Conservation (phyloP, 208 protist species). For the Leishmania tarentolae region DNA sequence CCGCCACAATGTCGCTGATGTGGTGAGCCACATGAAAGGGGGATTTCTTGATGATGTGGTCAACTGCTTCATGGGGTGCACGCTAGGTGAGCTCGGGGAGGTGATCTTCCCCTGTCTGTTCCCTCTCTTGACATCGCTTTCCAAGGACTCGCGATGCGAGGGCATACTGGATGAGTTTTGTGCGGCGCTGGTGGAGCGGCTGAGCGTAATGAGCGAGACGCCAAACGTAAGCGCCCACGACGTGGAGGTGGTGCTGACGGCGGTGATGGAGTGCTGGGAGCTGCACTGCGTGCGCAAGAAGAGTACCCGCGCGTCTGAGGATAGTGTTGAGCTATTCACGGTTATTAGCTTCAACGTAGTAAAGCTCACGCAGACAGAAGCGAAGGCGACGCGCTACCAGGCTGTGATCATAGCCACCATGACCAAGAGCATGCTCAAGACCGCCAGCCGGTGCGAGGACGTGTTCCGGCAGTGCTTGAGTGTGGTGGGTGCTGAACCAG, state of each 20-base stretch:
- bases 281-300: conserved; percentile 79
- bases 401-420: conserved; percentile 25
- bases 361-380: conserved; percentile 31
- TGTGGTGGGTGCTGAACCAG: conserved; percentile 37
- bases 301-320: conserved; percentile 32
- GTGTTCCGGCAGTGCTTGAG: conserved; percentile 52
- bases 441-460: conserved; percentile 38
- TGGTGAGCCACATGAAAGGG: conserved; percentile 55
- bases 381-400: conserved; percentile 48
- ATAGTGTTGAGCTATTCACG: conserved; percentile 73
- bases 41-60: conserved; percentile 78
- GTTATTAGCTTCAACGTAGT: conserved; percentile 56
- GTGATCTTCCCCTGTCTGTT: conserved; percentile 83
- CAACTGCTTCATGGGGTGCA: conserved; percentile 75
- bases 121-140: conserved; percentile 76
- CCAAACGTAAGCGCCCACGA: conserved; percentile 67
- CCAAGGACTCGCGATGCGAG: conserved; percentile 61
- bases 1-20: conserved; percentile 40
- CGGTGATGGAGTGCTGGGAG: conserved; percentile 82
- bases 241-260: conserved; percentile 56
- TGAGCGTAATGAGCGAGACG: conserved; percentile 47
- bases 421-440: conserved; percentile 52
- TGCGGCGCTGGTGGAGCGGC: conserved; percentile 74
- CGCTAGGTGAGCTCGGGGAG: conserved; percentile 53
- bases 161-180: conserved; percentile 80